These are phyloP conservation scores for Eucalyptus fibrosa DNA, from an alignment of 345 rosid genomes.

Conservation along the genomic window DNA sequence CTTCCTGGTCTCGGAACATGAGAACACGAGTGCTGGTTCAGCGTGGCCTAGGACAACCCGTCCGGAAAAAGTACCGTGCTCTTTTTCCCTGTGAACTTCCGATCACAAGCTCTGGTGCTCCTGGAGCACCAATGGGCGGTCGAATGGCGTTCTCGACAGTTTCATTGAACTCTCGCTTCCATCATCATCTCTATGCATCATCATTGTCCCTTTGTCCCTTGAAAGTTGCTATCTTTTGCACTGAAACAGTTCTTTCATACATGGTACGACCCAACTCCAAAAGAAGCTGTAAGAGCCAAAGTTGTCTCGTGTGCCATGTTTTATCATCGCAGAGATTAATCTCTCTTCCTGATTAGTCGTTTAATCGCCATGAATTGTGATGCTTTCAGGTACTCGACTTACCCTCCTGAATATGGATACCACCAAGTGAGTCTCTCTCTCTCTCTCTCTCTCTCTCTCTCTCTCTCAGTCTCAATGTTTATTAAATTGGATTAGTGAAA, in stretches of 20 bases:
- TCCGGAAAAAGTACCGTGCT: not conserved
- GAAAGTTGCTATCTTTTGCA: not conserved
- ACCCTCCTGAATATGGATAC: slow-evolving; percentile 66
- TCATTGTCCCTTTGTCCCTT: not conserved
- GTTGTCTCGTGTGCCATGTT: not conserved
- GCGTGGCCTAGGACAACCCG: not conserved
- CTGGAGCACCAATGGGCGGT: not conserved
- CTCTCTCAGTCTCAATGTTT: not conserved
- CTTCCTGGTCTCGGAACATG: not conserved
- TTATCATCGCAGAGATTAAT: not conserved
- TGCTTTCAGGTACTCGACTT: slow-evolving; percentile 46
- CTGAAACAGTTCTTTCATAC: not conserved
- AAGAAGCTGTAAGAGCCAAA: not conserved
- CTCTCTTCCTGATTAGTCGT: not conserved
- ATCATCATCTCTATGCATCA: not conserved
- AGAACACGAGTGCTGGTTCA: not conserved
- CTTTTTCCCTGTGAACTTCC: not conserved
- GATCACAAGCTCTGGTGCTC: not conserved
- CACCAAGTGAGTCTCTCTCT: slow-evolving; percentile 40
- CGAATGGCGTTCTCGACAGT: not conserved
- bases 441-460: not conserved
- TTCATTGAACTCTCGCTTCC: not conserved
- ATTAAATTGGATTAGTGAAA: not conserved
- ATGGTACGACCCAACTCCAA: not conserved
- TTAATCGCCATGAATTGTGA: not conserved